phyloP scores from a whole-genome alignment of 176 grass and related monocot genomes.

The Aegilops umbellulata region DNA sequence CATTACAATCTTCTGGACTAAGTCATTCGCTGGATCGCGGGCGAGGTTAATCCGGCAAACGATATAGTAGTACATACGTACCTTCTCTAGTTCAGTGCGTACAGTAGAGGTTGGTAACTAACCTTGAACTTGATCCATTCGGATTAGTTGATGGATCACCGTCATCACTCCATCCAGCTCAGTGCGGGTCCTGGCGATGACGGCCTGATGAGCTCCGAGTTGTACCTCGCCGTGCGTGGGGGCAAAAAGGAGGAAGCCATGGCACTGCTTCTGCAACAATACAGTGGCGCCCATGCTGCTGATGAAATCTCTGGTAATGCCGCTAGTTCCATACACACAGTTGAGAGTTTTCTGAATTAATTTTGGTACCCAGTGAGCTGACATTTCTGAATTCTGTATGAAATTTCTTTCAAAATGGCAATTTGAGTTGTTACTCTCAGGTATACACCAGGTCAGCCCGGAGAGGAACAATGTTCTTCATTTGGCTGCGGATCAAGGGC shows the following conservation, averaged over 20 bases:
- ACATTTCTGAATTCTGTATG: too few species aligned
- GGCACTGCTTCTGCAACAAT: not conserved
- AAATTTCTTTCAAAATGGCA: not conserved
- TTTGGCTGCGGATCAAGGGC: not conserved
- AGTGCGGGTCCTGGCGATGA: not conserved
- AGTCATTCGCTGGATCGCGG: too few species aligned
- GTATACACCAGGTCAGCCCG: not conserved
- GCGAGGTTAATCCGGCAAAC: too few species aligned
- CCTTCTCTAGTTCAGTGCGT: not conserved
- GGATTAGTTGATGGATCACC: not conserved
- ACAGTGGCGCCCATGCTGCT: not conserved
- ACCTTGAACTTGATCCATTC: not conserved
- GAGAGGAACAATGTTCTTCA: conserved; percentile 14
- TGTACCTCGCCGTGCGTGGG: not conserved
- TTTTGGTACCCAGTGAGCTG: too few species aligned
- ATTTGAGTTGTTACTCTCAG: not conserved
- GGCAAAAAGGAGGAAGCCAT: not conserved
- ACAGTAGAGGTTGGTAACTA: not conserved
- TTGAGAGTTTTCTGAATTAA: too few species aligned
- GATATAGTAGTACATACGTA: not conserved
- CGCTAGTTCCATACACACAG: not conserved
- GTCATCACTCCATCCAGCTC: not conserved
- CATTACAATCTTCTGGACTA: too few species aligned
- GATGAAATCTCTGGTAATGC: not conserved
- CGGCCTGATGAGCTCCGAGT: not conserved